Evolutionary conservation across 2,329 filamentous ascomycete genomes (phyloP), one percentile per base, ranked within the genome.

Genomic region (Hypomyces rosellus): DNA sequence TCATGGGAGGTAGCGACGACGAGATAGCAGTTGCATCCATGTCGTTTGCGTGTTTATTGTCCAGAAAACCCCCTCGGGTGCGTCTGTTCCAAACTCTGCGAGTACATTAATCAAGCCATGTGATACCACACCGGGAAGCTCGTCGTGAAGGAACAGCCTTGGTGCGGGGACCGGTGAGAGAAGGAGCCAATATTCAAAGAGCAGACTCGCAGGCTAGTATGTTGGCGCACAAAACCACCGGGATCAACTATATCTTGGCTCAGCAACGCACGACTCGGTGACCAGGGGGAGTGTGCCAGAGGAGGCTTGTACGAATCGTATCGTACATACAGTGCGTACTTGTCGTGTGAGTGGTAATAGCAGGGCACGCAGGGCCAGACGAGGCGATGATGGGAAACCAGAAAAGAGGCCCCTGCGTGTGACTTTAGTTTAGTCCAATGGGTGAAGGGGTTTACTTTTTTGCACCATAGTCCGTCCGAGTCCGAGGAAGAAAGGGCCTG

Each of bases 121-220:
- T 53, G 51, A 30, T 45, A 53, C 51, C 51, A 51, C 51, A 51
- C 51, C 38, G 22, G 15, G 39, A 39, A 44, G 37, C 34, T 46
- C 41, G n/a, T 47, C 48, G 36, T 47, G 42, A 36, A 42, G 14
- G 42, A 49, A 52, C 43, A 20, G 50, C 37, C 40, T 43, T 37
- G 25, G 40, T 52, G 56, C 51, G 58, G 58, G 54, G 56, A 59
- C 56, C 59, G 59, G 59, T 61, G 57, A 59, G 46, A 33, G 38
- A 25, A 44, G 37, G 42, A 49, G 45, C 54, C 53, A 59, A 55
- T 57, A 41, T 43, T 43, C 50, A 44, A 7, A 45, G 22, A 18
- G n/a, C 38, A 22, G 38, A 18, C 18, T 49, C 33, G 25, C 30
- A 42, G 15, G 15, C 45, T 45, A 41, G 51, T 33, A 22, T 20